phyloP scores from a whole-genome alignment of 306 rosid genomes.

The Myrica gale region DNA sequence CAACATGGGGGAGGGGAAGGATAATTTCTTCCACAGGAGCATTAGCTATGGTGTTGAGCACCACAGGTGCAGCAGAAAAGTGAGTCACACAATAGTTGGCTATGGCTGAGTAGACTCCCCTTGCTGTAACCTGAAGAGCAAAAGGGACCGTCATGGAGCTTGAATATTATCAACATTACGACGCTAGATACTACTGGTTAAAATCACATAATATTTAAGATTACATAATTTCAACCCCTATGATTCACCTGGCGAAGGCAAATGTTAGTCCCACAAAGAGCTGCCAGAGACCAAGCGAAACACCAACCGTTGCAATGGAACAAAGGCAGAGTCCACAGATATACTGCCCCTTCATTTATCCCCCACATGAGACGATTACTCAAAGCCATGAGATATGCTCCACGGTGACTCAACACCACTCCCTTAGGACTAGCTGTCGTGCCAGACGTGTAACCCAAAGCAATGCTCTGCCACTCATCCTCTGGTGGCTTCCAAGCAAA shows the following conservation, averaged over 20 bases:
- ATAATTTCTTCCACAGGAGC: conserved; percentile 63
- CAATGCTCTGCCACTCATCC: conserved; percentile 98
- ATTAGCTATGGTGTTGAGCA: conserved; percentile 76
- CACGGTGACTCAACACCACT: conserved; percentile 86
- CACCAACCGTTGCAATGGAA: conserved; percentile 99
- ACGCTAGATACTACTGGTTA: neutral
- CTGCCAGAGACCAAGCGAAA: conserved; percentile 86
- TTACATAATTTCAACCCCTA: neutral
- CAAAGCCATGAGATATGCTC: conserved; percentile 68
- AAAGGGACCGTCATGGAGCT: neutral
- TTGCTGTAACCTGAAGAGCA: conserved; percentile 64
- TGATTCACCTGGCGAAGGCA: conserved; percentile 85
- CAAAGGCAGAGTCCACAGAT: conserved; percentile 94
- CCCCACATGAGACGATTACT: conserved; percentile 71
- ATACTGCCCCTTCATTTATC: conserved; percentile 82
- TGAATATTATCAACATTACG: neutral
- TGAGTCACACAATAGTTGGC: conserved; percentile 71
- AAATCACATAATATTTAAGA: neutral
- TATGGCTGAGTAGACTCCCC: conserved; percentile 69
- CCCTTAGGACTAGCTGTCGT: conserved; percentile 97
- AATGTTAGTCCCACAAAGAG: conserved; percentile 77
- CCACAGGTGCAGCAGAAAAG: conserved; percentile 95
- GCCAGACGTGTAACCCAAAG: conserved; percentile 92
- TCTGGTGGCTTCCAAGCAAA: conserved; percentile 79
- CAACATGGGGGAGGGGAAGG: conserved; percentile 81